Percentiles rank a stretch among this genome's conserved stretches.
These are phyloP conservation scores for Phanerochaete sordida DNA, from an alignment of 768 basidiomycete genomes.

Conservation along the genomic window DNA sequence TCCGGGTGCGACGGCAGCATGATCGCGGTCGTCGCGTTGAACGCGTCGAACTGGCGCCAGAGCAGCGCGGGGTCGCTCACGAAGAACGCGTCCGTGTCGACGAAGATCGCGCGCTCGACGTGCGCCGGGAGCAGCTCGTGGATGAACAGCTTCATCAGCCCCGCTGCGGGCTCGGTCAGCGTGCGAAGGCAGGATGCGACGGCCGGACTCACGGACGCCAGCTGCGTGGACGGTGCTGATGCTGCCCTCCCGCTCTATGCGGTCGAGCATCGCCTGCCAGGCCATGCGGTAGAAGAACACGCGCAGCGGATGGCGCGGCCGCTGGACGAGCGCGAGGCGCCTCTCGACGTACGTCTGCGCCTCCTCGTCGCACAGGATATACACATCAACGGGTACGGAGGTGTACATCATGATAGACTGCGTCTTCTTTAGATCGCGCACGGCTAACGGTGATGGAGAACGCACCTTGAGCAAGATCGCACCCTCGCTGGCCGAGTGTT, in stretches of 20 bases:
- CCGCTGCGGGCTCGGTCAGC: conserved; percentile 28
- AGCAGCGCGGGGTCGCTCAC: conserved; percentile 42
- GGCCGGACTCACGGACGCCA: conserved; percentile 46
- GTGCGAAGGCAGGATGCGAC: too few species aligned
- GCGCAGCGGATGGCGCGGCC: conserved; percentile 33
- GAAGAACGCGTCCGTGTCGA: conserved; percentile 51
- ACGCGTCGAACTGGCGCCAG: conserved; percentile 37
- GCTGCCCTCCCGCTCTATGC: conserved; percentile 43
- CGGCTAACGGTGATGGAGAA: not conserved
- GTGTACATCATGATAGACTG: conserved; percentile 24
- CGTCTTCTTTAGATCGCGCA: not conserved
- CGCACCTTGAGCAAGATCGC: conserved; percentile 41
- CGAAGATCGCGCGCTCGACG: conserved; percentile 42
- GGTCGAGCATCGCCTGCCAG: conserved; percentile 38
- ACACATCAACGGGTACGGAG: conserved; percentile 18
- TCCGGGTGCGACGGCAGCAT: conserved; percentile 45
- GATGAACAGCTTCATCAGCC: conserved; percentile 52
- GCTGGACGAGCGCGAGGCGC: conserved; percentile 36
- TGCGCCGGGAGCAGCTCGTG: conserved; percentile 44
- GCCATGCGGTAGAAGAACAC: conserved; percentile 41
- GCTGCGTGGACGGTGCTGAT: conserved; percentile 45
- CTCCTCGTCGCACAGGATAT: conserved; percentile 37
- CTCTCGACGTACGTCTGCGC: conserved; percentile 37
- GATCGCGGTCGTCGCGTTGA: conserved; percentile 34
- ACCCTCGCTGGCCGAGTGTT: conserved; percentile 39